Conservation (phyloP, 139 green algal genomes). For the Chloropicon primus region DNA sequence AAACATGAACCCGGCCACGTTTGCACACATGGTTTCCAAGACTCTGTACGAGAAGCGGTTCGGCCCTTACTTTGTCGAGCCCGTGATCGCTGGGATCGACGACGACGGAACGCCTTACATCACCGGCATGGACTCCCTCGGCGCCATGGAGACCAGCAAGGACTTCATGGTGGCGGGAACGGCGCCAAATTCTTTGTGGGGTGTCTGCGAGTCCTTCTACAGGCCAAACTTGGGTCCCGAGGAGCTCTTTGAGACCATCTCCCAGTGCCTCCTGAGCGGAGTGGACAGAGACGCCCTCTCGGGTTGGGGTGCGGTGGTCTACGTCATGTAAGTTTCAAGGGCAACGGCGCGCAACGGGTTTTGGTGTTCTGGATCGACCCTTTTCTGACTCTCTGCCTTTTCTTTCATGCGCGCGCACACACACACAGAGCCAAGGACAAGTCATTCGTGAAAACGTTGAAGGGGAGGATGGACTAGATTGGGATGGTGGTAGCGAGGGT, state of each 20-base stretch:
- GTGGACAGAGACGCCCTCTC: conserved; percentile 84
- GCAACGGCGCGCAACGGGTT: too few relatives aligned
- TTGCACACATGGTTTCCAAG: conserved; percentile 77
- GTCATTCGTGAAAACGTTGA: background rate
- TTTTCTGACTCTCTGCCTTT: too few relatives aligned
- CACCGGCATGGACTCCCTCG: conserved; percentile 89
- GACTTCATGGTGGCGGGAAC: conserved; percentile 94
- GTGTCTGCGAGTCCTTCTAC: conserved; percentile 94
- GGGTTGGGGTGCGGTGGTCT: conserved; percentile 88
- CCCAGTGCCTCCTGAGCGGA: conserved; percentile 79
- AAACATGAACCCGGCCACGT: conserved; percentile 86
- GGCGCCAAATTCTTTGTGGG: conserved; percentile 77
- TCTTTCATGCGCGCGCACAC: too few relatives aligned
- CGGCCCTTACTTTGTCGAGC: conserved; percentile 85
- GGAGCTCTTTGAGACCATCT: conserved; percentile 92
- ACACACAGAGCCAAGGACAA: background rate
- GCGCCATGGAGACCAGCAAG: conserved; percentile 78
- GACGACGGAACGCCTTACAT: conserved; percentile 79
- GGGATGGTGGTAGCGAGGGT: background rate
- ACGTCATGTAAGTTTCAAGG: conserved; percentile 70
- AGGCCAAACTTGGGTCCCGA: conserved; percentile 75
- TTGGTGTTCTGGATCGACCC: too few relatives aligned
- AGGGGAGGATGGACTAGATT: background rate
- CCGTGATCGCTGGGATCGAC: conserved; percentile 90
- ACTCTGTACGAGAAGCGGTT: conserved; percentile 94